phyloP scores from a whole-genome alignment of 768 basidiomycete genomes.

The Podaxis sp. region DNA sequence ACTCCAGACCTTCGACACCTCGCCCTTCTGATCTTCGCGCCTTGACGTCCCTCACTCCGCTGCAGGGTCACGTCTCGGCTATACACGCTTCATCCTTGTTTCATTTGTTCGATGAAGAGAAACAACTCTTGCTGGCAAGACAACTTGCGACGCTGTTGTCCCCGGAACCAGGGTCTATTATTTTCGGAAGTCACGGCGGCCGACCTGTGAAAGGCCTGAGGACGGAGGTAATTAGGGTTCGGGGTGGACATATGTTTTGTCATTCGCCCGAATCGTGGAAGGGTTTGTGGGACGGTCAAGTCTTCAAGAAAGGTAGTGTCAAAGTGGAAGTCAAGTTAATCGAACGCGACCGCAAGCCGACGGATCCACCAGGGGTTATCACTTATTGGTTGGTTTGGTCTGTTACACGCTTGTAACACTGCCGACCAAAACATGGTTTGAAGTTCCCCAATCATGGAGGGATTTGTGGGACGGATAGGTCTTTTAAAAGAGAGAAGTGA shows the following conservation, averaged over 20 bases:
- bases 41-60: constrained; percentile 29
- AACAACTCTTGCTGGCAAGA: constrained; percentile 30
- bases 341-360: background rate
- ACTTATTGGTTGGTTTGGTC: background rate
- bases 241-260: constrained; percentile 11
- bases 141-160: constrained; percentile 32
- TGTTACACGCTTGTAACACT: background rate
- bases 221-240: constrained; percentile 7
- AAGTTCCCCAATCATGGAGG: constrained; percentile 13
- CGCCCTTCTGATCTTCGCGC: constrained; percentile 6
- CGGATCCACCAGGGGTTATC: background rate
- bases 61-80: constrained; percentile 45
- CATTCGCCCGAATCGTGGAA: constrained; percentile 18
- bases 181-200: constrained; percentile 38
- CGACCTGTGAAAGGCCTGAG: constrained; percentile 21
- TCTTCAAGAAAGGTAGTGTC: constrained; percentile 16
- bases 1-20: background rate
- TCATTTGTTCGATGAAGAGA: constrained; percentile 35
- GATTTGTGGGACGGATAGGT: constrained; percentile 17
- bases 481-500: constrained; percentile 14
- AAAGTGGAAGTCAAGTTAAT: constrained; percentile 7
- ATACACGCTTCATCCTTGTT: constrained; percentile 44
- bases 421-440: background rate
- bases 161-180: constrained; percentile 33
- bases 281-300: constrained; percentile 17